Conservation (phyloP, 2,329 filamentous ascomycete species). For the Ophiocordyceps camponoti-rufipedis region DNA sequence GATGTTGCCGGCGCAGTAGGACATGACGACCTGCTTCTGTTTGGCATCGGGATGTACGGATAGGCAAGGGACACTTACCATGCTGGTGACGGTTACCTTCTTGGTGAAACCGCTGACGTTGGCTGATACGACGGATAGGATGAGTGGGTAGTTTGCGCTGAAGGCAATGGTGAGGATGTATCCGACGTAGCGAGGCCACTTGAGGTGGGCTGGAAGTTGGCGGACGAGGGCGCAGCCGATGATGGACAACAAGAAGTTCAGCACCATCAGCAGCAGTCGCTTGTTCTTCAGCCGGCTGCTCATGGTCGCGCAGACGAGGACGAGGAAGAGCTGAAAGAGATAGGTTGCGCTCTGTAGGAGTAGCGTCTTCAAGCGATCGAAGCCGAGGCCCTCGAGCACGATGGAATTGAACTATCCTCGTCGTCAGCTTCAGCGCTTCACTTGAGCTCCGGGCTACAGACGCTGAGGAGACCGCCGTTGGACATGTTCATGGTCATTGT, state of each 20-base stretch:
- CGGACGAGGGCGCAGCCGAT: conserved; percentile 9
- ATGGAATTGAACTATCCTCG: conserved; percentile 9
- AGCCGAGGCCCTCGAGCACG: conserved; percentile 9
- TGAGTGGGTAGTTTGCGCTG: conserved; percentile 22
- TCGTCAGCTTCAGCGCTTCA: background rate
- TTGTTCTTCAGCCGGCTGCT: conserved; percentile 8
- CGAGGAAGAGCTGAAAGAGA: conserved; percentile 8
- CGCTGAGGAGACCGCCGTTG: conserved; percentile 11
- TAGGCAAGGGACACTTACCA: conserved; percentile 14
- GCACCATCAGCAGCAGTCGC: conserved; percentile 9
- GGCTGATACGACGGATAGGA: conserved; percentile 35
- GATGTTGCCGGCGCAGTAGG: conserved; percentile 42
- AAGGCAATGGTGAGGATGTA: conserved; percentile 34
- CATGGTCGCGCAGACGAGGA: conserved; percentile 6
- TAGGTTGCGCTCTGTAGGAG: conserved; percentile 7
- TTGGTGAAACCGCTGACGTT: conserved; percentile 47
- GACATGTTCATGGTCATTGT: conserved; percentile 10
- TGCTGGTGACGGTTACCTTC: conserved; percentile 38
- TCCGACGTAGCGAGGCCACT: conserved; percentile 10
- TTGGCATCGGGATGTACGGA: too few relatives aligned
- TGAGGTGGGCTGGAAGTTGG: conserved; percentile 3
- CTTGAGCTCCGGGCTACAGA: conserved; percentile 1
- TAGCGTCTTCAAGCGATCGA: conserved; percentile 8
- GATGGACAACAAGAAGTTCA: conserved; percentile 6
- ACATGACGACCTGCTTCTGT: conserved; percentile 26